These are phyloP conservation scores for Pichia norvegensis DNA, from an alignment of 1,139 yeast species.

Conservation along the genomic window DNA sequence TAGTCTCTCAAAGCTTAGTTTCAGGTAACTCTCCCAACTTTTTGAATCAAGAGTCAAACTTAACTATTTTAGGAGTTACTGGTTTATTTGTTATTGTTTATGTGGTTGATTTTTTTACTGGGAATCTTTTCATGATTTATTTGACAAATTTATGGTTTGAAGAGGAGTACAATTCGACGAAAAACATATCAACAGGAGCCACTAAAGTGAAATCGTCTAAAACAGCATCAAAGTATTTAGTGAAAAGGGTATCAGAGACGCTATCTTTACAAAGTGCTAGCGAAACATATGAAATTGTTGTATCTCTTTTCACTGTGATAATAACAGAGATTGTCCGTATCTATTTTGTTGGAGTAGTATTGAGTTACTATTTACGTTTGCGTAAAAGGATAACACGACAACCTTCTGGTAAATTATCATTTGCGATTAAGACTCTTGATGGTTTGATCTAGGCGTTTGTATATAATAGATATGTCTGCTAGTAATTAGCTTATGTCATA, in stretches of 20 bases:
- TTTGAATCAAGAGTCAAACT: constrained; percentile 9
- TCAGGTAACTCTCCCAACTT: not conserved
- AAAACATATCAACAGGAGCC: not conserved
- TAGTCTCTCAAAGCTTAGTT: not conserved
- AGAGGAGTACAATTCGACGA: constrained; percentile 17
- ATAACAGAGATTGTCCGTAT: constrained; percentile 45
- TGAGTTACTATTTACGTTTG: constrained; percentile 25
- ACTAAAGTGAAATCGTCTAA: not conserved
- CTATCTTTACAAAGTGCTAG: constrained; percentile 28
- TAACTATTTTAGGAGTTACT: constrained; percentile 34
- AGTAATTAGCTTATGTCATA: not conserved
- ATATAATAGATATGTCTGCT: not conserved
- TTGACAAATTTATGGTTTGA: constrained; percentile 70
- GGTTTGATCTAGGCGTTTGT: not conserved
- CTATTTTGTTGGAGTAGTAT: constrained; percentile 57
- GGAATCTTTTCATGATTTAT: constrained; percentile 62
- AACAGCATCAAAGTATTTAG: not conserved
- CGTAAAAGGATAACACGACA: constrained; percentile 11
- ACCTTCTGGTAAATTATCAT: constrained; percentile 7
- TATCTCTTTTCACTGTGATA: constrained; percentile 49
- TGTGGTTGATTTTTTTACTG: constrained; percentile 57
- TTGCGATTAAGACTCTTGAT: constrained; percentile 7
- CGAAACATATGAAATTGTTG: constrained; percentile 58
- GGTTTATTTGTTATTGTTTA: constrained; percentile 61
- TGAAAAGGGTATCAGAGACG: constrained; percentile 13